Evolutionary conservation across 345 rosid species (phyloP).

Genomic region (Streptanthus diversifolius): DNA sequence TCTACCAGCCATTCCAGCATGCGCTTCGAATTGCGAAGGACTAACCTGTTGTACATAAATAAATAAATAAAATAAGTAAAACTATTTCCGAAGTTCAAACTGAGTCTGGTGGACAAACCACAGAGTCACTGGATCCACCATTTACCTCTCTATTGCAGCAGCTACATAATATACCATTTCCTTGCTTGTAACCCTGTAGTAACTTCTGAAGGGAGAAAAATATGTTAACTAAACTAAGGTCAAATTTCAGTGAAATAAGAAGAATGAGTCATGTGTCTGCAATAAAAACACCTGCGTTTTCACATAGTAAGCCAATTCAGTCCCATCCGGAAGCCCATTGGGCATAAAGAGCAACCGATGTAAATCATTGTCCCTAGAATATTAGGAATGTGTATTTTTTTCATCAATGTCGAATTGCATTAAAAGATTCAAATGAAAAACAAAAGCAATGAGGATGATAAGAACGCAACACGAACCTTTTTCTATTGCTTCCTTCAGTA

Average conservation of each 20-base stretch:
- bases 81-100: not conserved
- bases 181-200: conserved; percentile 78
- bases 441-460: not conserved
- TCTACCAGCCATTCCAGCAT: conserved; percentile 99
- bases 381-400: not conserved
- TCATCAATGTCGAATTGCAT: not conserved
- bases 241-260: not conserved
- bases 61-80: not conserved
- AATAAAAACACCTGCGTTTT: conserved; percentile 68
- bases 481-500: conserved; percentile 61
- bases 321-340: conserved; percentile 91
- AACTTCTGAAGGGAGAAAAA: conserved; percentile 44
- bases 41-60: conserved; percentile 58
- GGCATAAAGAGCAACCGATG: conserved; percentile 93
- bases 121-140: conserved; percentile 1
- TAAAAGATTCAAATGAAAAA: conserved; percentile 8
- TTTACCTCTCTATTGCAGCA: conserved; percentile 84
- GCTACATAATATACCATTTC: conserved; percentile 76
- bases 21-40: conserved; percentile 98
- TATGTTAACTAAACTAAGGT: not conserved
- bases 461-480: conserved; percentile 45
- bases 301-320: conserved; percentile 75
- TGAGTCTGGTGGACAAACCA: not conserved
- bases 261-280: conserved; percentile 3
- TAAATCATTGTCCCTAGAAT: conserved; percentile 84